Conservation (phyloP, 2,329 filamentous ascomycete genomes). For the Cadophora sp. region DNA sequence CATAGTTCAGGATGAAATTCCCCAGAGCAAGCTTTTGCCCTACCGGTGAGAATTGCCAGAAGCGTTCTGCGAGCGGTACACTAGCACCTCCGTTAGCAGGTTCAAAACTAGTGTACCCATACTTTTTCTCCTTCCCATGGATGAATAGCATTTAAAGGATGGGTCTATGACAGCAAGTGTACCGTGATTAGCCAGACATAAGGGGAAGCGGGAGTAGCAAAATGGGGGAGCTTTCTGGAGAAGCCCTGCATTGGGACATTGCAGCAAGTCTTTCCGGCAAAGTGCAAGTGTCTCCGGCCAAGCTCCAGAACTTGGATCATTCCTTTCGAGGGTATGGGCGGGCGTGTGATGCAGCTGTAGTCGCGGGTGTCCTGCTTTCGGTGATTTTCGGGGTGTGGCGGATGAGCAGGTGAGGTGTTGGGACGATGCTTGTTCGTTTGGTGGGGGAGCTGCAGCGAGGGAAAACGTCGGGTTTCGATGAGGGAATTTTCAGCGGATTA, state of each 20-base stretch:
- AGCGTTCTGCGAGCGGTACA: not conserved
- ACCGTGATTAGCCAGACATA: not conserved
- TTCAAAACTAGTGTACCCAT: not conserved
- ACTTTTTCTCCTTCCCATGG: not conserved
- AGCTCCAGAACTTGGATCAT: not conserved
- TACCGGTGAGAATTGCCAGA: conserved; percentile 12
- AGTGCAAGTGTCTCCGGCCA: not conserved
- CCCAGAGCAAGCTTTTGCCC: not conserved
- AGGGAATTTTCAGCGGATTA: not conserved
- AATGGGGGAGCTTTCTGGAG: not conserved
- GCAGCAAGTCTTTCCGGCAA: not conserved
- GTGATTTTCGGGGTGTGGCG: not conserved
- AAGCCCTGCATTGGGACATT: not conserved
- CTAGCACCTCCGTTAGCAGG: not conserved
- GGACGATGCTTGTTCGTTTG: not conserved
- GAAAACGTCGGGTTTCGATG: not conserved
- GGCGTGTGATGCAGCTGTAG: not conserved
- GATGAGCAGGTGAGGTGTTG: not conserved
- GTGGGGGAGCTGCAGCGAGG: not conserved
- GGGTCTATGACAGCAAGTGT: conserved; percentile 2
- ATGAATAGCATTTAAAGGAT: not conserved
- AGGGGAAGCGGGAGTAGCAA: not conserved
- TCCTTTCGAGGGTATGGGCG: not conserved
- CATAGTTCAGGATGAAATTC: not conserved
- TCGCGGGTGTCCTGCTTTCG: not conserved